phyloP scores from a whole-genome alignment of 257 asterid species.

The Solanum etuberosum region DNA sequence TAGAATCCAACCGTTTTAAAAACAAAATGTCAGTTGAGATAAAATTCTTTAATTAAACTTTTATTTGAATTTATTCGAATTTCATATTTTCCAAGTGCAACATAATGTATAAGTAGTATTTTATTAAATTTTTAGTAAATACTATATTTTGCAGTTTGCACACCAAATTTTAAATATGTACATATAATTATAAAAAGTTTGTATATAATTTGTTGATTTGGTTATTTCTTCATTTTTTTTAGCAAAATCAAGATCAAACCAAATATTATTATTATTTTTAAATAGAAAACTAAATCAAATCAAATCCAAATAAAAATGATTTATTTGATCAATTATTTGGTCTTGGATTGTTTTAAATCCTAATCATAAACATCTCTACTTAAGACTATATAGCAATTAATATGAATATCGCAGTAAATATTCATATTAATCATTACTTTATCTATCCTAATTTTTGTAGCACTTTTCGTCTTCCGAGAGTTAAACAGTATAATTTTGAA shows the following conservation, averaged over 20 bases:
- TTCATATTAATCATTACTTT: too few species aligned
- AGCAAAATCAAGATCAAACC: not conserved
- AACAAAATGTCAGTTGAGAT: not conserved
- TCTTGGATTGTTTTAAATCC: too few species aligned
- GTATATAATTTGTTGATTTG: not conserved
- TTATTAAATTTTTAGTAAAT: too few species aligned
- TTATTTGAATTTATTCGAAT: not conserved
- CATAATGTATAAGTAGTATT: not conserved
- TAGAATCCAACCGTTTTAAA: not conserved
- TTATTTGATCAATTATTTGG: not conserved
- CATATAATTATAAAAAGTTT: not conserved
- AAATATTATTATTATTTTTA: too few species aligned
- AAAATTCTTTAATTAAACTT: not conserved
- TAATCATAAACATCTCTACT: too few species aligned
- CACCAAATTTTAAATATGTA: too few species aligned
- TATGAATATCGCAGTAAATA: too few species aligned
- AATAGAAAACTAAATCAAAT: too few species aligned
- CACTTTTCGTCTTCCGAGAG: too few species aligned
- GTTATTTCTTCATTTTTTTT: not conserved
- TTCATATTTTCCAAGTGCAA: not conserved
- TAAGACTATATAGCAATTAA: not conserved
- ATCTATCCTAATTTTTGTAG: accelerated
- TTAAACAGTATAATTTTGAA: too few species aligned
- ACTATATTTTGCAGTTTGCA: not conserved
- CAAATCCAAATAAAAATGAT: too few species aligned